phyloP scores from a whole-genome alignment of 805 yeast species.

The Metschnikowia proteae region DNA sequence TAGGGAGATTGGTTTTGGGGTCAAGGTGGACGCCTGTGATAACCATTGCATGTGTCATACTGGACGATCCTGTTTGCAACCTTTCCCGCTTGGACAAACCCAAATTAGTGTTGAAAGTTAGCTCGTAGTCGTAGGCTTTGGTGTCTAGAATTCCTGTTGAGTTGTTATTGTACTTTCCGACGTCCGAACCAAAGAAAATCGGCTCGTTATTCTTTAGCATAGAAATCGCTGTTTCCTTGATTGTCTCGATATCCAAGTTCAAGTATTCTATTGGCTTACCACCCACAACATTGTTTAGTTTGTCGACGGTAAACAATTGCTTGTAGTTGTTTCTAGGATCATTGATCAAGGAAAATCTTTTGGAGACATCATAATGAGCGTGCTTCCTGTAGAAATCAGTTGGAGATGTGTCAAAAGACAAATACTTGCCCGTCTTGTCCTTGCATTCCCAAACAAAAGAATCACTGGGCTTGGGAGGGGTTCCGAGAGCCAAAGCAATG shows the following conservation, averaged over 20 bases:
- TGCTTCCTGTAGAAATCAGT: slow-evolving; percentile 55
- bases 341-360: slow-evolving; percentile 64
- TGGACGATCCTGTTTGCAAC: slow-evolving; percentile 63
- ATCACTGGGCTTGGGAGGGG: slow-evolving; percentile 72
- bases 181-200: slow-evolving; percentile 85
- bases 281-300: slow-evolving; percentile 68
- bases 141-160: slow-evolving; percentile 69
- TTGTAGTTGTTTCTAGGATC: slow-evolving; percentile 78
- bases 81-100: slow-evolving; percentile 62
- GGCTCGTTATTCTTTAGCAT: slow-evolving; percentile 72
- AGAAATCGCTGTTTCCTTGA: slow-evolving; percentile 60
- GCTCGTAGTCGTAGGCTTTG: slow-evolving; percentile 61
- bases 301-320: slow-evolving; percentile 63
- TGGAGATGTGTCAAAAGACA: slow-evolving; percentile 58
- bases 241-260: slow-evolving; percentile 56
- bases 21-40: slow-evolving; percentile 79
- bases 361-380: slow-evolving; percentile 48
- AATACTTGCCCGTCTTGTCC: slow-evolving; percentile 64
- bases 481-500: slow-evolving; percentile 66
- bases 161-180: slow-evolving; percentile 71
- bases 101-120: slow-evolving; percentile 50
- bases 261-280: slow-evolving; percentile 71
- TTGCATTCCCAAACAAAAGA: slow-evolving; percentile 69
- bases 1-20: slow-evolving; percentile 35
- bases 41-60: slow-evolving; percentile 90